These are phyloP conservation scores for Chaetomiaceae sp. DNA, from an alignment of 2,329 filamentous ascomycete species.

Conservation along the genomic window DNA sequence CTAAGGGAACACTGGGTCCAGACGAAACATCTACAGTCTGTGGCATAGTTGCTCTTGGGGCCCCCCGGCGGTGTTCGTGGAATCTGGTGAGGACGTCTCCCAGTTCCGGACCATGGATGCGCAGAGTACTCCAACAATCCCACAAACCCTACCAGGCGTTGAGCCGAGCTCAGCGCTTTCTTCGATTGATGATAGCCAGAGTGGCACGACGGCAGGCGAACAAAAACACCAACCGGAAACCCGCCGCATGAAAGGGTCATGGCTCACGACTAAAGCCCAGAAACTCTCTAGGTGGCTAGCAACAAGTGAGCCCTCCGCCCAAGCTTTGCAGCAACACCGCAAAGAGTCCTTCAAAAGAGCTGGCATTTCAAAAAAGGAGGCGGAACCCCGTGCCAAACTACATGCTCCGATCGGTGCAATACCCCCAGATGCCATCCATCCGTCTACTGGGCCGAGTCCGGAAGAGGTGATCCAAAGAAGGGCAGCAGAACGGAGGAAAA, in stretches of 20 bases:
- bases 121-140: too few species aligned
- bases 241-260: constrained; percentile 18
- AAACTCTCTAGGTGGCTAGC: constrained; percentile 44
- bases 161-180: neutral
- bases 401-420: constrained; percentile 44
- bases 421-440: constrained; percentile 43
- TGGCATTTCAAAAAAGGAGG: constrained; percentile 37
- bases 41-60: too few species aligned
- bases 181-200: neutral
- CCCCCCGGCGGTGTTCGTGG: too few species aligned
- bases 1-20: too few species aligned
- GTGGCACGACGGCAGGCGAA: neutral
- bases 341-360: constrained; percentile 40
- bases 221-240: constrained; percentile 29
- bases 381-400: constrained; percentile 41
- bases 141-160: neutral
- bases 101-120: neutral
- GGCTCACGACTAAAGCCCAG: constrained; percentile 40
- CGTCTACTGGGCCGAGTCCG: constrained; percentile 38
- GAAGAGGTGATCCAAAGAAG: constrained; percentile 34
- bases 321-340: constrained; percentile 46
- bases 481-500: neutral
- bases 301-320: constrained; percentile 46
- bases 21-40: too few species aligned
- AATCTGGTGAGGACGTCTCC: too few species aligned